These are phyloP conservation scores for Myxozyma monticola DNA, from an alignment of 805 yeast genomes.

Conservation along the genomic window DNA sequence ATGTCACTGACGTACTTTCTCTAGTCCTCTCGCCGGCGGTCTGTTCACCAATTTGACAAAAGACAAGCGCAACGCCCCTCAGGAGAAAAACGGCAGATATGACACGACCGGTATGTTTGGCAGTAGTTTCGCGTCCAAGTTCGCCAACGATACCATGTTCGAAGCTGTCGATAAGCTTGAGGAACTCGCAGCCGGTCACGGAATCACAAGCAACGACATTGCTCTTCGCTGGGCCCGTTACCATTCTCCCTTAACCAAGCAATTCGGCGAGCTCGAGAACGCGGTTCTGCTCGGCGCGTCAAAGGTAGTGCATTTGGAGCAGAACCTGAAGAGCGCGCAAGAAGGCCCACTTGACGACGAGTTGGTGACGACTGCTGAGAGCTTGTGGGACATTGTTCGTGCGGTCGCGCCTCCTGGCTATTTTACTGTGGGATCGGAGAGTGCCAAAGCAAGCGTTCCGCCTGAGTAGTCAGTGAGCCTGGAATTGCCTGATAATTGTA, in stretches of 20 bases:
- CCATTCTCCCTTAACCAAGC: constrained; percentile 28
- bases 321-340: constrained; percentile 26
- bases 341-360: constrained; percentile 33
- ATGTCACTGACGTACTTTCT: too few species aligned
- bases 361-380: constrained; percentile 27
- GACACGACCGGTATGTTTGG: constrained; percentile 1
- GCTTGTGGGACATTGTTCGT: constrained; percentile 1
- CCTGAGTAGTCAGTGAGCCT: too few species aligned
- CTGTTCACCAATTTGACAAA: constrained; percentile 9
- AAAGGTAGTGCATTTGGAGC: constrained; percentile 27
- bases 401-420: too few species aligned
- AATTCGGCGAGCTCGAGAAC: constrained; percentile 21
- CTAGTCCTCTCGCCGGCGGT: constrained; percentile 13
- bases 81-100: constrained; percentile 7
- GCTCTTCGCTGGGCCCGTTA: constrained; percentile 33
- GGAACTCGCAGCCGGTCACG: constrained; percentile 3
- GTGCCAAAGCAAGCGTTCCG: too few species aligned
- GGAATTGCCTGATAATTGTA: too few species aligned
- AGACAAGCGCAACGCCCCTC: constrained; percentile 4
- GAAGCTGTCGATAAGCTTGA: constrained; percentile 3
- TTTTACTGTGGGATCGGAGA: too few species aligned
- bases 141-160: constrained; percentile 6
- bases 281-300: constrained; percentile 34
- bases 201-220: constrained; percentile 6
- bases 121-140: neutral